Percentiles rank a stretch among this genome's conserved stretches.
Evolutionary conservation across 2,329 filamentous ascomycete genomes (phyloP).

Genomic region (Arthrobotrys iridis): DNA sequence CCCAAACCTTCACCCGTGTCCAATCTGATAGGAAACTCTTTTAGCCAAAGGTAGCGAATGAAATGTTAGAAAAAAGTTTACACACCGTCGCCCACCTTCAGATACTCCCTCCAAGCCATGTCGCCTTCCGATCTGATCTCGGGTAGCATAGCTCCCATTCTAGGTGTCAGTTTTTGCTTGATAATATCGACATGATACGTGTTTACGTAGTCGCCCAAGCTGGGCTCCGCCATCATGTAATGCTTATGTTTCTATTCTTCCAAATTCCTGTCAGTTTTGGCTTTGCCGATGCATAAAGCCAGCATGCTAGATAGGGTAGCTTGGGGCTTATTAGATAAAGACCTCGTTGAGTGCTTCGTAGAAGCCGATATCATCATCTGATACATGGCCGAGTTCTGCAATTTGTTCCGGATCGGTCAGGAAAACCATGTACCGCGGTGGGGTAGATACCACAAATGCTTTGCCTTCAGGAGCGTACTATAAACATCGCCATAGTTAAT

Average conservation of each 20-base stretch:
- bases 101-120: conserved; percentile 52
- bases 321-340: not conserved
- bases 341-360: conserved; percentile 18
- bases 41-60: not conserved
- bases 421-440: conserved; percentile 52
- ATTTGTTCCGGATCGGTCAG: conserved; percentile 54
- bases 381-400: conserved; percentile 46
- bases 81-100: conserved; percentile 45
- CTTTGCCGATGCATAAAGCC: too few relatives aligned
- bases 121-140: conserved; percentile 52
- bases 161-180: conserved; percentile 53
- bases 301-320: not conserved
- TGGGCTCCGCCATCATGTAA: not conserved
- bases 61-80: not conserved
- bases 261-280: too few relatives aligned
- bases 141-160: conserved; percentile 51
- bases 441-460: conserved; percentile 54
- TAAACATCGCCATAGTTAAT: too few relatives aligned
- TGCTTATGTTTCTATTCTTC: conserved; percentile 31
- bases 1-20: conserved; percentile 49
- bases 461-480: conserved; percentile 48
- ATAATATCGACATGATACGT: conserved; percentile 53
- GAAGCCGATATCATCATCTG: conserved; percentile 55
- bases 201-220: conserved; percentile 13
- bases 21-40: conserved; percentile 46